These are phyloP conservation scores for Pecoramyces ruminantium DNA, from an alignment of 192 early-diverging fungal species.

Conservation along the genomic window DNA sequence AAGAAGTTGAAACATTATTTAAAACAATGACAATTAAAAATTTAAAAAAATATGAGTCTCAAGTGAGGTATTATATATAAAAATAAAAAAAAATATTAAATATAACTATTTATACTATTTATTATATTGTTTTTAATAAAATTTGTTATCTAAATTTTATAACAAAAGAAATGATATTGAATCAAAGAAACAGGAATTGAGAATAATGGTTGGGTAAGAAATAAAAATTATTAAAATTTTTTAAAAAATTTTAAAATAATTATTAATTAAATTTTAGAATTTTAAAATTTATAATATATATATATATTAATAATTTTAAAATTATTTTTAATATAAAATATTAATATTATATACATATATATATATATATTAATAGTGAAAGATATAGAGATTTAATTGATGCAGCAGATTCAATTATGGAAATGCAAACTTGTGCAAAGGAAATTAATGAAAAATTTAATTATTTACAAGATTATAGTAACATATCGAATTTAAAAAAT, in stretches of 20 bases:
- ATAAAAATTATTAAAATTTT: background rate
- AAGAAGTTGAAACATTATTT: background rate
- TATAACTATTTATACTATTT: too few relatives aligned
- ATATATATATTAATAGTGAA: slow-evolving; percentile 28
- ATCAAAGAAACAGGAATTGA: slow-evolving; percentile 59
- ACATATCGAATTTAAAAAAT: slow-evolving; percentile 29
- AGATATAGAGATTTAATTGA: slow-evolving; percentile 71
- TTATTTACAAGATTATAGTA: slow-evolving; percentile 33
- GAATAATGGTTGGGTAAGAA: slow-evolving; percentile 70
- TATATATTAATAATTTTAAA: too few relatives aligned
- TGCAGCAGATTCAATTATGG: slow-evolving; percentile 60
- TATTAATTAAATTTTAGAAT: too few relatives aligned
- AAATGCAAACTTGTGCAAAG: slow-evolving; percentile 42
- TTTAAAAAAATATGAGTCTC: background rate
- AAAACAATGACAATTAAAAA: background rate
- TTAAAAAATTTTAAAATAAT: too few relatives aligned
- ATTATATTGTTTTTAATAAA: too few relatives aligned
- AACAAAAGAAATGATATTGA: slow-evolving; percentile 48
- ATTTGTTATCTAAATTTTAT: too few relatives aligned
- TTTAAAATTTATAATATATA: background rate
- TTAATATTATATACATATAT: background rate
- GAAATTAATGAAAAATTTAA: slow-evolving; percentile 33
- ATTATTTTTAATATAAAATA: too few relatives aligned
- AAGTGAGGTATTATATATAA: background rate
- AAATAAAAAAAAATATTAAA: too few relatives aligned